Evolutionary conservation across 2,329 filamentous ascomycete species (phyloP).

Genomic region (Diaporthe humulicola): DNA sequence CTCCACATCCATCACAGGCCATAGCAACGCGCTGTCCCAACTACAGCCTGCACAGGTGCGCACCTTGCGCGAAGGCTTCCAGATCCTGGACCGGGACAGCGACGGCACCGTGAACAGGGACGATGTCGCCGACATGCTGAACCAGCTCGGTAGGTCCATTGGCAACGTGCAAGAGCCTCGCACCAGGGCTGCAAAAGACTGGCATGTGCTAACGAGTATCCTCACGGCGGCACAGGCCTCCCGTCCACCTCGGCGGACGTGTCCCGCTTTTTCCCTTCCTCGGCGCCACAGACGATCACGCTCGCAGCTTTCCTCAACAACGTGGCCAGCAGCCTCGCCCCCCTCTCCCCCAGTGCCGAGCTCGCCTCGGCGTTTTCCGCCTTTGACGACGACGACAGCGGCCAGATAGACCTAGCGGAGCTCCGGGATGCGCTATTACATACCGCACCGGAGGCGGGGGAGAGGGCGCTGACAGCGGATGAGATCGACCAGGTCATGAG

Average conservation of each 20-base stretch:
- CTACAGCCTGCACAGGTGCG: constrained; percentile 86
- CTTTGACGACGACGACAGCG: constrained; percentile 95
- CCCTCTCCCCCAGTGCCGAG: constrained; percentile 83
- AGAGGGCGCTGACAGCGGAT: constrained; percentile 71
- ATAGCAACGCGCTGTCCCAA: constrained; percentile 74
- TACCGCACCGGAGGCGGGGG: constrained; percentile 82
- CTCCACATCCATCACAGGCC: constrained; percentile 53
- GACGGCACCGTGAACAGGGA: constrained; percentile 86
- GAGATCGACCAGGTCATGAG: constrained; percentile 91
- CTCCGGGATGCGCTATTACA: constrained; percentile 86
- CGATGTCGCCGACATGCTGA: constrained; percentile 89
- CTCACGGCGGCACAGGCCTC: constrained; percentile 67
- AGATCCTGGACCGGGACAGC: constrained; percentile 90
- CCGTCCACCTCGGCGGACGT: constrained; percentile 79
- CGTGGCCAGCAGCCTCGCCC: constrained; percentile 79
- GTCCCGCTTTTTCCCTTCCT: constrained; percentile 85
- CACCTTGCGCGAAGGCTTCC: constrained; percentile 91
- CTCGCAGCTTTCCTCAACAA: constrained; percentile 89
- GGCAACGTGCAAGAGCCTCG: neutral
- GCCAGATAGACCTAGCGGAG: constrained; percentile 88
- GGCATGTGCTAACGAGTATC: neutral
- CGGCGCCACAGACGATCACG: constrained; percentile 77
- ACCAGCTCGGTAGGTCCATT: constrained; percentile 76
- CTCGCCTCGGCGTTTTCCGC: constrained; percentile 92
- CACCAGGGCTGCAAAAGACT: constrained; percentile 26